Conservation (phyloP, 495 filamentous ascomycete species). For the Wilcoxina mikolae region DNA sequence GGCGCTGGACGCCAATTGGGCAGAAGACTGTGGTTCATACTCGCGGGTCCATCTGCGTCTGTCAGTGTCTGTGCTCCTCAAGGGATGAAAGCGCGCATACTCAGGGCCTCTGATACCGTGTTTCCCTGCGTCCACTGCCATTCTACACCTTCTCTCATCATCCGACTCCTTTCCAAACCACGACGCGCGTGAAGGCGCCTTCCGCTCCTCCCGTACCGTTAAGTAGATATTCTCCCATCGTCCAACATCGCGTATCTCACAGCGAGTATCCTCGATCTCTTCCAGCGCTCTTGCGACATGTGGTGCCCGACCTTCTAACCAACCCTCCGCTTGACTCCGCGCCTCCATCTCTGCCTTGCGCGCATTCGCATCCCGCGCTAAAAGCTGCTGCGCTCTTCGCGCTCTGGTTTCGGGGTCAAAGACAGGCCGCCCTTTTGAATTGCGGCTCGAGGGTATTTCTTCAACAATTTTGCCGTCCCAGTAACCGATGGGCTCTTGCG, state of each 20-base stretch:
- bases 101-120: background rate
- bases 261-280: background rate
- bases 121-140: background rate
- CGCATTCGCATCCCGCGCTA: background rate
- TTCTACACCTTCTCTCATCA: background rate
- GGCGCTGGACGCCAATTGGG: background rate
- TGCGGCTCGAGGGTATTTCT: background rate
- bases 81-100: background rate
- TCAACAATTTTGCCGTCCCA: background rate
- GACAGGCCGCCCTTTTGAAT: background rate
- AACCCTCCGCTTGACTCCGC: background rate
- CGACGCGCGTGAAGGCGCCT: background rate
- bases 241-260: background rate
- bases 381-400: background rate
- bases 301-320: background rate
- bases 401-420: background rate
- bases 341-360: background rate
- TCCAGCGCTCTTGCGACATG: background rate
- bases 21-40: background rate
- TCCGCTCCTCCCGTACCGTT: background rate
- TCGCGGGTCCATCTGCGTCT: background rate
- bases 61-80: background rate
- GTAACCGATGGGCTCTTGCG: background rate
- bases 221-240: background rate
- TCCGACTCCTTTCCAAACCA: slow-evolving; percentile 4